Conservation (phyloP, 164 flowering plant species). For the Berberis thunbergii region DNA sequence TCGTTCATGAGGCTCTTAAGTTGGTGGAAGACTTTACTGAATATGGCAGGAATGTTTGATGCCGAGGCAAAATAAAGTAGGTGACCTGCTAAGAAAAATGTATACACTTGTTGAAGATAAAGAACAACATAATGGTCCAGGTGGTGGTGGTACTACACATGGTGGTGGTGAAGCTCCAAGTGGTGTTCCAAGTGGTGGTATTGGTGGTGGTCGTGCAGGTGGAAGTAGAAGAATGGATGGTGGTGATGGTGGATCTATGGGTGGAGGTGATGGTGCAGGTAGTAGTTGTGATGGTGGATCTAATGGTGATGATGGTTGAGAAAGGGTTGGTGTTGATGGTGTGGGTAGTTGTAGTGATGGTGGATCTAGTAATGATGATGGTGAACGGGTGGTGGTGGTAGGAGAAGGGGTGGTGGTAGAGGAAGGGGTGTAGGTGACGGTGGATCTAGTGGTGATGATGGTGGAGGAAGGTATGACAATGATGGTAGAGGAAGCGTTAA, state of each 20-base stretch:
- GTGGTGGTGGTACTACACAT: neutral
- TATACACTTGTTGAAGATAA: too few species aligned
- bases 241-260: neutral
- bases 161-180: neutral
- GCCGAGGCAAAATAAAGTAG: too few species aligned
- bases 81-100: too few species aligned
- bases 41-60: too few species aligned
- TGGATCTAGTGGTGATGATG: too few species aligned
- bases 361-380: neutral
- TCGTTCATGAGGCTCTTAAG: too few species aligned
- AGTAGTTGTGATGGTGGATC: neutral
- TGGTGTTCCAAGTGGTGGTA: neutral
- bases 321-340: neutral
- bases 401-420: too few species aligned
- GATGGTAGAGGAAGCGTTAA: too few species aligned
- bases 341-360: neutral
- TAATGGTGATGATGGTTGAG: neutral
- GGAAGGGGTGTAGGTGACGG: too few species aligned
- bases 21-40: too few species aligned
- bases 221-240: neutral
- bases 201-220: neutral
- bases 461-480: too few species aligned
- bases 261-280: neutral
- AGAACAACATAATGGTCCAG: neutral
- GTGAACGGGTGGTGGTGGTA: neutral